A percentile compares a stretch with the other conserved stretches of the same genome.
These are phyloP conservation scores for Mesotaenium endlicherianum DNA, from an alignment of 139 green algal species.

Conservation along the genomic window DNA sequence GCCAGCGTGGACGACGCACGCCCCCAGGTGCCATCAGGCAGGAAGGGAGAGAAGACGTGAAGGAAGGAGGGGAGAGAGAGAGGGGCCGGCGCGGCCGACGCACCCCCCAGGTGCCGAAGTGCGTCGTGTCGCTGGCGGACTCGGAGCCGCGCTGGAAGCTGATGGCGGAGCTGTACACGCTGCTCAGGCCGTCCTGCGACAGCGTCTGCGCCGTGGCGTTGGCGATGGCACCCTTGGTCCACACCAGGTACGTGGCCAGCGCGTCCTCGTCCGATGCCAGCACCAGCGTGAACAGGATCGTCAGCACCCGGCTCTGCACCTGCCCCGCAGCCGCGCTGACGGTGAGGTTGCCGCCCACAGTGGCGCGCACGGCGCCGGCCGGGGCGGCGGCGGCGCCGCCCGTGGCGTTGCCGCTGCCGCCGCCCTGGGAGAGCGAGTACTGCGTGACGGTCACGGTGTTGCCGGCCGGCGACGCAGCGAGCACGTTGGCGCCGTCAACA, in stretches of 20 bases:
- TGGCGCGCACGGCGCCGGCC: no score
- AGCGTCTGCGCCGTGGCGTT: not conserved
- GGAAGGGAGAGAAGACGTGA: no score
- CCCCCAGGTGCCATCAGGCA: not conserved
- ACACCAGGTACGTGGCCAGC: constrained; percentile 22
- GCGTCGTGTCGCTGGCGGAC: no score
- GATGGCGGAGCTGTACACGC: constrained; percentile 5
- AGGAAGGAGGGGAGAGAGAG: not conserved
- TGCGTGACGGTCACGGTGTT: not conserved
- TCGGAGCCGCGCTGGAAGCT: constrained; percentile 1
- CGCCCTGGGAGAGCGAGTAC: not conserved
- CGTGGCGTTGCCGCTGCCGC: not conserved
- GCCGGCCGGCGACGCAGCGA: not conserved
- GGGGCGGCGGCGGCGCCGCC: not conserved
- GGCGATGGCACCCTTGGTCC: constrained; percentile 6
- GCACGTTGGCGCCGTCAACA: not conserved
- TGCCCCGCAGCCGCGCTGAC: not conserved
- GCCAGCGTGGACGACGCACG: not conserved
- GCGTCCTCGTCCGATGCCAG: constrained; percentile 1
- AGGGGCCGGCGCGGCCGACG: not conserved
- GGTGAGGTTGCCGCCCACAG: constrained; percentile 1
- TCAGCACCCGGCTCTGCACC: not conserved
- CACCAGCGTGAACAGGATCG: constrained; percentile 16
- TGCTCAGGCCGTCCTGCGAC: not conserved
- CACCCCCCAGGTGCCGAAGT: not conserved